Conservation (phyloP, 805 yeast species). For the Dipodascopsis uninucleata region DNA sequence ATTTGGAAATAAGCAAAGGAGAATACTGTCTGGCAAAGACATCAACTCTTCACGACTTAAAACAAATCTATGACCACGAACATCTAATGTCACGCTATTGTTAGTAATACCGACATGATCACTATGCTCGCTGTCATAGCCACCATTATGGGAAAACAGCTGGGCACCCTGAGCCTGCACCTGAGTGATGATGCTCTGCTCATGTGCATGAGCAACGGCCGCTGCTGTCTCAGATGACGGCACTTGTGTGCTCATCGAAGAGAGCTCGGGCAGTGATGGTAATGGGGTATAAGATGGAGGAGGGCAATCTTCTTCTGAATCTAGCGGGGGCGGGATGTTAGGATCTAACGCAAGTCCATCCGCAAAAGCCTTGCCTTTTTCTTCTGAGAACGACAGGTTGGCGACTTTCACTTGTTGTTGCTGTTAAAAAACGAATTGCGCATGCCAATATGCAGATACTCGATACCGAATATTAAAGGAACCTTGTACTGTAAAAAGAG, state of each 20-base stretch:
- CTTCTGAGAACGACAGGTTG: no score
- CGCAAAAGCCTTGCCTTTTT: no score
- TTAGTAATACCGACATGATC: constrained; percentile 2
- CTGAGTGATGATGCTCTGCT: constrained; percentile 11
- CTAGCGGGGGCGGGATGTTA: constrained; percentile 10
- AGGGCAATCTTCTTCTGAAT: constrained; percentile 15
- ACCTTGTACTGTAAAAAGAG: no score
- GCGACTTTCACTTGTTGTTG: no score
- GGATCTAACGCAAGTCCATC: no score
- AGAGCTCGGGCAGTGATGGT: constrained; percentile 15
- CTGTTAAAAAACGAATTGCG: no score
- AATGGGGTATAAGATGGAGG: constrained; percentile 23
- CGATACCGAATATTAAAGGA: no score
- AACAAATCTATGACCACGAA: constrained; percentile 69
- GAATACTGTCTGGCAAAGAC: constrained; percentile 85
- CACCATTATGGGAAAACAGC: constrained; percentile 6
- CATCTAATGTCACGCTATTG: constrained; percentile 53
- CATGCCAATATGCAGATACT: no score
- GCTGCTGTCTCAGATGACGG: constrained; percentile 13
- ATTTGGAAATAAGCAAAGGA: constrained; percentile 82
- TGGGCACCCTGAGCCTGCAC: constrained; percentile 8
- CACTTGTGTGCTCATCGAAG: constrained; percentile 4
- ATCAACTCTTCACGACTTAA: constrained; percentile 84
- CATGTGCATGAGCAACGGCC: constrained; percentile 6
- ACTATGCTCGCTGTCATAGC: constrained; percentile 9